Base-by-base conservation (phyloP, 2,329 filamentous ascomycete genomes). In the Aaosphaeria arxii region DNA sequence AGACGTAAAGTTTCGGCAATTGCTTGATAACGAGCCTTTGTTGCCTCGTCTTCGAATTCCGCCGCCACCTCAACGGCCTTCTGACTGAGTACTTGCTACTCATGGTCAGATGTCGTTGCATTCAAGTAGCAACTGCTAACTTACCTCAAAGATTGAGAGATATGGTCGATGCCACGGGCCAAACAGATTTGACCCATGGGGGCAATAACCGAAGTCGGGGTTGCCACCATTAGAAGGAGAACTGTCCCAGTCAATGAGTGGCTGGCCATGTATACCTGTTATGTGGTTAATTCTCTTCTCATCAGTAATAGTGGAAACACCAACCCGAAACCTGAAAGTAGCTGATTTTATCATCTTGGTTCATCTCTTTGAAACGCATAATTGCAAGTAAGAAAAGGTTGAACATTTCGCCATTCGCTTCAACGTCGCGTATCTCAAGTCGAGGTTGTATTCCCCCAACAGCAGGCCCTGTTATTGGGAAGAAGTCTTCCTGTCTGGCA, bases 381-480 rank as follows among this genome's bases (percentile, higher is more conserved):
- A 48, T 6, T 7, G 46, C 46, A 7, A 44, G 42, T 9, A 48
- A 5, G 33, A 36, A 48, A 7, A 48, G 42, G 6, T n/a, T 45
- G 41, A 41, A 48, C 30, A 45, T 44, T 28, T 42, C 80, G 50
- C 33, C 33, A 11, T 88, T 78, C 41, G 78, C 70, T 36, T 41
- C 33, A 53, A 92, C 74, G 38, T 85, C 72, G 33, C 83, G 76
- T 50, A 92, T 80, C 57, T 91, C 86, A 44, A 77, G 75, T 46
- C 88, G 78, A 7, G 63, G 56, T 30, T 67, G 58, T 9, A 66
- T 47, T 9, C 49, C 47, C 7, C 47, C 43, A n/a, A 36, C 40
- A 11, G 30, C 31, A 13, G 40, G 17, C 2, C 44, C 44, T 11
- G n/a, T 40, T 7, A 45, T 31, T 6, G 40, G 79, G 81, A 44